These are phyloP conservation scores for Parmales sp. DNA, from an alignment of 108 stramenopile genomes.

Conservation along the genomic window DNA sequence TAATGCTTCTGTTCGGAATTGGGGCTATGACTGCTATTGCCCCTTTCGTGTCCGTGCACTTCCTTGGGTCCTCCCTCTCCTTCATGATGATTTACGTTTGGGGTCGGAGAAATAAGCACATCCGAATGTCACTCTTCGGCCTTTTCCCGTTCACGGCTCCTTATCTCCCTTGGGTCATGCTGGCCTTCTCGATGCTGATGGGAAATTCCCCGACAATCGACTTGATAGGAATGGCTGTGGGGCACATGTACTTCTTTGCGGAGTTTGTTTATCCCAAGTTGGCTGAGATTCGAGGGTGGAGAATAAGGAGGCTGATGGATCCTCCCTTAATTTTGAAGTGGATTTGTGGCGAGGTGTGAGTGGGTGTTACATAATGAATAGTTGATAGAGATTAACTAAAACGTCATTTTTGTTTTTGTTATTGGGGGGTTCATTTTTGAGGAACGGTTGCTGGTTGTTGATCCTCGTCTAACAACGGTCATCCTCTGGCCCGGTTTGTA, in stretches of 20 bases:
- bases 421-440: too few species aligned
- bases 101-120: slow-evolving; percentile 73
- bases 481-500: too few species aligned
- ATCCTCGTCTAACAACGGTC: too few species aligned
- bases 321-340: slow-evolving; percentile 60
- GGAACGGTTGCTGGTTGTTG: too few species aligned
- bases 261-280: slow-evolving; percentile 90
- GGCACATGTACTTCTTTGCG: slow-evolving; percentile 93
- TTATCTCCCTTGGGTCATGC: slow-evolving; percentile 93
- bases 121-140: slow-evolving; percentile 86
- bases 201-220: slow-evolving; percentile 71
- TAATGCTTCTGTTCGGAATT: slow-evolving; percentile 82
- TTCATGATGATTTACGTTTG: slow-evolving; percentile 99
- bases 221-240: slow-evolving; percentile 87
- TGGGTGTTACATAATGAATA: too few species aligned
- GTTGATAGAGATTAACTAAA: too few species aligned
- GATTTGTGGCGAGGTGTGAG: slow-evolving; percentile 48
- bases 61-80: slow-evolving; percentile 81
- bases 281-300: slow-evolving; percentile 84
- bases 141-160: slow-evolving; percentile 88
- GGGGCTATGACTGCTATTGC: slow-evolving; percentile 63
- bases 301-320: slow-evolving; percentile 53
- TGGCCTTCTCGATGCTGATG: slow-evolving; percentile 70
- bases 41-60: slow-evolving; percentile 68
- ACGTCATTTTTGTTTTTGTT: too few species aligned